A percentile compares a stretch with the other conserved stretches of the same genome.
Evolutionary conservation across 805 yeast species (phyloP).

Genomic region (Clavispora carvajalis): DNA sequence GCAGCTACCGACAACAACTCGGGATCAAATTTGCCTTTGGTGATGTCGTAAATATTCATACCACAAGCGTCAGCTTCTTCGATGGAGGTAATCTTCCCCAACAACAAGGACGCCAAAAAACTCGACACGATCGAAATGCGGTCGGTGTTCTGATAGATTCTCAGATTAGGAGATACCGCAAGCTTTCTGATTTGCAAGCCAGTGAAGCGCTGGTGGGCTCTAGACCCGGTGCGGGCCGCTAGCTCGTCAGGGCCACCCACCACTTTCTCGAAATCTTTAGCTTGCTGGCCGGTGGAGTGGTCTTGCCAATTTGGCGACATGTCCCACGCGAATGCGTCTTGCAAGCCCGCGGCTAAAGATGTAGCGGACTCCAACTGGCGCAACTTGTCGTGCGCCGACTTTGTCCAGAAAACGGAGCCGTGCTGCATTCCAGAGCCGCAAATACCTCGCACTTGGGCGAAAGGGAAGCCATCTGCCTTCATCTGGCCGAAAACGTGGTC

Average conservation of each 20-base stretch:
- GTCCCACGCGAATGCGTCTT: constrained; percentile 52
- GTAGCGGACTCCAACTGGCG: constrained; percentile 24
- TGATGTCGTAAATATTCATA: constrained; percentile 78
- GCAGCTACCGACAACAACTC: constrained; percentile 52
- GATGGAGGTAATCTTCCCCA: constrained; percentile 57
- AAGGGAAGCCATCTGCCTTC: constrained; percentile 49
- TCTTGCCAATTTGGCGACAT: constrained; percentile 94
- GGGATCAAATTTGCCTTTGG: constrained; percentile 50
- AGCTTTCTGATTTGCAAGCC: constrained; percentile 87
- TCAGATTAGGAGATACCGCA: constrained; percentile 46
- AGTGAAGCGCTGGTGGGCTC: constrained; percentile 85
- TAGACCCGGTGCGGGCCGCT: constrained; percentile 73
- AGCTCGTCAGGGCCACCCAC: constrained; percentile 56
- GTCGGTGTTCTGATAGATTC: constrained; percentile 49
- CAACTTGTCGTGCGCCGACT: constrained; percentile 40
- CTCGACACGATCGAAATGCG: constrained; percentile 74
- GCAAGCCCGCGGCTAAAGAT: constrained; percentile 43
- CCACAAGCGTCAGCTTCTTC: constrained; percentile 92
- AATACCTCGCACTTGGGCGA: constrained; percentile 56
- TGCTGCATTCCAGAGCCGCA: constrained; percentile 92
- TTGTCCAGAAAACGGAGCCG: constrained; percentile 81
- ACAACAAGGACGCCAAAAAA: constrained; percentile 65
- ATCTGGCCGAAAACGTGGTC: constrained; percentile 56
- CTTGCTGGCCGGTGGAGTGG: constrained; percentile 74
- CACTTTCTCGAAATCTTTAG: constrained; percentile 51